A percentile compares a stretch with the other conserved stretches of the same genome.
These are phyloP conservation scores for Aspergillus olivimuriae DNA, from an alignment of 495 filamentous ascomycete species.

Conservation along the genomic window DNA sequence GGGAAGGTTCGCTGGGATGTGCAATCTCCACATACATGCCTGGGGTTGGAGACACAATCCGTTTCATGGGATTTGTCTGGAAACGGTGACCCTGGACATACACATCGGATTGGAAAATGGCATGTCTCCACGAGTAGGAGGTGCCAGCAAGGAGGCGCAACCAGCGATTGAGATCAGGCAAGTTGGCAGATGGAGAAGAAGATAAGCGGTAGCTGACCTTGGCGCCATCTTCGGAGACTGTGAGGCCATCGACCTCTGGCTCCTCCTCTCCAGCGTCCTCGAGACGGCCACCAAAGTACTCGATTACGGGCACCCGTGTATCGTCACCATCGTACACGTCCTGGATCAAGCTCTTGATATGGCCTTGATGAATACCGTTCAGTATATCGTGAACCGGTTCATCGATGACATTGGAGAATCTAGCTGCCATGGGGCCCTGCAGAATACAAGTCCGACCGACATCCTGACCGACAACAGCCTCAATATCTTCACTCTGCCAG, in stretches of 20 bases:
- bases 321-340: constrained; percentile 76
- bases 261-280: constrained; percentile 46
- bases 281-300: constrained; percentile 90
- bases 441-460: constrained; percentile 92
- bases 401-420: constrained; percentile 80
- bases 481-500: constrained; percentile 97
- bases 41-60: constrained; percentile 75
- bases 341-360: constrained; percentile 69
- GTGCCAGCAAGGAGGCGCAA: constrained; percentile 81
- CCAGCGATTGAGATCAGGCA: constrained; percentile 81
- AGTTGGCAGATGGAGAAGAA: constrained; percentile 55
- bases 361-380: constrained; percentile 77
- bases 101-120: constrained; percentile 94
- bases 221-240: constrained; percentile 61
- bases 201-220: constrained; percentile 79
- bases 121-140: constrained; percentile 82
- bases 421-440: constrained; percentile 89
- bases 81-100: constrained; percentile 94
- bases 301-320: constrained; percentile 69
- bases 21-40: constrained; percentile 85
- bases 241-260: constrained; percentile 74
- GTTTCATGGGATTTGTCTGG: constrained; percentile 90
- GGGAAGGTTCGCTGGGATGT: constrained; percentile 68
- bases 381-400: constrained; percentile 93
- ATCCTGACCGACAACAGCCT: constrained; percentile 91